Conservation (phyloP, 2,329 filamentous ascomycete species). For the Chaetomiaceae sp. region DNA sequence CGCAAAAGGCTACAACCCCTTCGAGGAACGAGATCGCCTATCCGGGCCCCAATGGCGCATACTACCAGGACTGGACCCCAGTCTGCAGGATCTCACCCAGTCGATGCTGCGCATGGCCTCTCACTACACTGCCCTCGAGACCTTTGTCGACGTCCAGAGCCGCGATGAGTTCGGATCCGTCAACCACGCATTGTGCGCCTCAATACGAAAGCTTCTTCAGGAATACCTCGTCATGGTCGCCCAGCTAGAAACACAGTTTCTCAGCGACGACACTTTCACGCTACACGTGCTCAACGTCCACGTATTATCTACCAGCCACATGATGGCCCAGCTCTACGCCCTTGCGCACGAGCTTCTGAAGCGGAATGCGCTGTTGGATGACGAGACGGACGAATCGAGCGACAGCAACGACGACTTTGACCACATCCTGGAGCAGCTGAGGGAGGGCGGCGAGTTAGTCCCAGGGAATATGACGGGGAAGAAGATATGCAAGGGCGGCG, state of each 20-base stretch:
- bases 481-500: constrained; percentile 94
- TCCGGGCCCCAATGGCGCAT: constrained; percentile 78
- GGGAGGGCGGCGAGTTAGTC: constrained; percentile 77
- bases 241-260: constrained; percentile 86
- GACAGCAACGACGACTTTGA: constrained; percentile 82
- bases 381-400: constrained; percentile 65
- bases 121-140: constrained; percentile 84
- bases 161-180: constrained; percentile 89
- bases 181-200: constrained; percentile 93
- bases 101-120: constrained; percentile 94
- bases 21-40: constrained; percentile 79
- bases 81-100: constrained; percentile 76
- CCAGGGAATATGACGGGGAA: constrained; percentile 76
- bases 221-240: constrained; percentile 92
- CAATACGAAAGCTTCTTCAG: constrained; percentile 83
- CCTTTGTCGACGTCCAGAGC: constrained; percentile 92
- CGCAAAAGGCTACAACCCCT: constrained; percentile 73
- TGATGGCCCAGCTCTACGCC: constrained; percentile 84
- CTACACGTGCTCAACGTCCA: constrained; percentile 91
- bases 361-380: constrained; percentile 81
- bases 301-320: constrained; percentile 82
- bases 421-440: constrained; percentile 83
- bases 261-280: constrained; percentile 85
- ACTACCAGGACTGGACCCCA: constrained; percentile 80
- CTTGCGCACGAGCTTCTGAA: constrained; percentile 83